A percentile compares a stretch with the other conserved stretches of the same genome.
Evolutionary conservation across 2,329 filamentous ascomycete species (phyloP).

Genomic region (Colletotrichum incanum): DNA sequence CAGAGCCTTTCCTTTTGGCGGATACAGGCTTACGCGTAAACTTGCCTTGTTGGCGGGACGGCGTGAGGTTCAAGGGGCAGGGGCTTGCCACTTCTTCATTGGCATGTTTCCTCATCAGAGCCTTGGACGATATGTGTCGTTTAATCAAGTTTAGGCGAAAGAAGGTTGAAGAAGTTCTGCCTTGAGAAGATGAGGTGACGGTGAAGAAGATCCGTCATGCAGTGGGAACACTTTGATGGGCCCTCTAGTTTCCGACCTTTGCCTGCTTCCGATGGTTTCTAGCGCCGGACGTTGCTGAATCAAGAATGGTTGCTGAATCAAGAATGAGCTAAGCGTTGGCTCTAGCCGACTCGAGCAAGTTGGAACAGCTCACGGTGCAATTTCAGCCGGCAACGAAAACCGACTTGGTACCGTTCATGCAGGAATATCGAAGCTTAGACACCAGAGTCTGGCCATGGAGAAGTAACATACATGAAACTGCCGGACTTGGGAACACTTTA

Average conservation of each 20-base stretch:
- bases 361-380: constrained; percentile 10
- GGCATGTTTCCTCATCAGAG: background rate
- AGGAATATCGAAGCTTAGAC: background rate
- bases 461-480: constrained; percentile 30
- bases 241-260: background rate
- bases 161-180: background rate
- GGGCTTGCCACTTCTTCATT: background rate
- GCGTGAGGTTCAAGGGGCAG: constrained; percentile 13
- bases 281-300: background rate
- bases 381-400: constrained; percentile 27
- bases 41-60: constrained; percentile 13
- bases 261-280: background rate
- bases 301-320: background rate
- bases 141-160: background rate
- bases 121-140: too few species aligned
- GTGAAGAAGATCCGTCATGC: background rate
- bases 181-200: background rate
- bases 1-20: constrained; percentile 25
- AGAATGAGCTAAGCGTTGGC: background rate
- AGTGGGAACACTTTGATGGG: background rate
- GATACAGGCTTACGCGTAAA: constrained; percentile 26
- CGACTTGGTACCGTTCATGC: constrained; percentile 32
- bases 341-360: constrained; percentile 9
- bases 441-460: constrained; percentile 2
- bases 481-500: constrained; percentile 8